These are phyloP conservation scores for Mycena crocata DNA, from an alignment of 768 basidiomycete genomes.

Conservation along the genomic window DNA sequence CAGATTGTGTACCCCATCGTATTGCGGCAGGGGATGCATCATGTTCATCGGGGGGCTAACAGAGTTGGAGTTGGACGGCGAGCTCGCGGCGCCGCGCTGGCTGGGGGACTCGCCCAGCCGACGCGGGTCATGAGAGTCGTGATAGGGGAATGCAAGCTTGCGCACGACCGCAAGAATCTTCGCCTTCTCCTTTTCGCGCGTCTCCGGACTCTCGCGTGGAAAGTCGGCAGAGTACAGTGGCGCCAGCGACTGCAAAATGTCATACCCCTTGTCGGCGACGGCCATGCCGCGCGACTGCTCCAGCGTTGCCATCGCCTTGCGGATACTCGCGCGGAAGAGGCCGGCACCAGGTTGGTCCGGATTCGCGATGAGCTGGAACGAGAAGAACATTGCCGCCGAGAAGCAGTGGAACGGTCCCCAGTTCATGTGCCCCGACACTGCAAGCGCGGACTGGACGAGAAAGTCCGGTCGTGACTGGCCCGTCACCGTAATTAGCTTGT, in stretches of 20 bases:
- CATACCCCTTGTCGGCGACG: slow-evolving; percentile 80
- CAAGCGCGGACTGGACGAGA: slow-evolving; percentile 72
- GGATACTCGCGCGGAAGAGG: slow-evolving; percentile 81
- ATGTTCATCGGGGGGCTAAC: slow-evolving; percentile 65
- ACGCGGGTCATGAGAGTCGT: slow-evolving; percentile 70
- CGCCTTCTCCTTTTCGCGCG: slow-evolving; percentile 69
- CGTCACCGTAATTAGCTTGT: slow-evolving; percentile 82
- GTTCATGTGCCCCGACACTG: slow-evolving; percentile 85
- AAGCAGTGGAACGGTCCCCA: slow-evolving; percentile 89
- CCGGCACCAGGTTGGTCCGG: slow-evolving; percentile 84
- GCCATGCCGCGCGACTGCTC: slow-evolving; percentile 73
- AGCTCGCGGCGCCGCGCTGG: slow-evolving; percentile 58
- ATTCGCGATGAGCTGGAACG: slow-evolving; percentile 86
- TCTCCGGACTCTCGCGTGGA: slow-evolving; percentile 58
- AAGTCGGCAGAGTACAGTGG: slow-evolving; percentile 80
- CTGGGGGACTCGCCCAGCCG: slow-evolving; percentile 62
- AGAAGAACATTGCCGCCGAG: slow-evolving; percentile 91
- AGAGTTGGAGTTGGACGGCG: slow-evolving; percentile 69
- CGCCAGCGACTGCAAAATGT: slow-evolving; percentile 76
- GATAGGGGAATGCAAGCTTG: slow-evolving; percentile 86
- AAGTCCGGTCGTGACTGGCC: slow-evolving; percentile 83
- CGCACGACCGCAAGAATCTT: slow-evolving; percentile 74
- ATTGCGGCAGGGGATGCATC: slow-evolving; percentile 50
- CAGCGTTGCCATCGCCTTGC: slow-evolving; percentile 72
- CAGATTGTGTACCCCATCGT: slow-evolving; percentile 45